Evolutionary conservation across 768 basidiomycete species (phyloP), one percentile per base, ranked within the genome.

Genomic region (Rhizopogon vesiculosus): DNA sequence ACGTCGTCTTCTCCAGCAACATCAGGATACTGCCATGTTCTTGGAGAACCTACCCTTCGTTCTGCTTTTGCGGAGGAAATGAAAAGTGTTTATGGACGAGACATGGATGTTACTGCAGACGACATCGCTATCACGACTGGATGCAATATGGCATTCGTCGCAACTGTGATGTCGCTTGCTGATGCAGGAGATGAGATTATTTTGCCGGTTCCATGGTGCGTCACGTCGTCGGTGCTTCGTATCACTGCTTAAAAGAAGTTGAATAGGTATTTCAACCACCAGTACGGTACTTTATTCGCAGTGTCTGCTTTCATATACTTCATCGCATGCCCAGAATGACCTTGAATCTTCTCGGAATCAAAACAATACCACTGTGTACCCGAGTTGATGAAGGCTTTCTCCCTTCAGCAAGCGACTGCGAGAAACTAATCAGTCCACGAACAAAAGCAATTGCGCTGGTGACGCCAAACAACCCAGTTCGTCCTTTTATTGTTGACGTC

Each of bases 361-460:
- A 75, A 46, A 66, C 82, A 2, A 70, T 91, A 6, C 74, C 82
- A 2, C 72, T 91, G 33, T 72, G 74, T 13, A 83, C 83, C 5
- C 64, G 70, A 18, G 70, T 81, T 0, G 64, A 78, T 19, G 73
- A 79, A 18, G 78, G 75, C 5, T 93, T 91, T 65, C 64, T 78
- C 1, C 90, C 91, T 1, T 84, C 83, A 0, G 62, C 78, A 1
- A 68, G 75, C 1, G 68, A 72, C 8, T 85, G 84, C 52, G 72
- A 69, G 13, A 62, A 66, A 7, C 62, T 89, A 18, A 82, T 89
- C 57, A 84, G 83, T 0, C 46, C 74, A 0, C 78, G 75, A 45
- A 89, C 86, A 0, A 78, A 77, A 49, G 89, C 87, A 0, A 88
- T 93, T 44, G 79, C 83, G 4, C 79, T 93, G 1, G 84, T 91